Evolutionary conservation across 352 stramenopile genomes (phyloP), one percentile per base, ranked within the genome.

Genomic region (Pythium guiyangense): DNA sequence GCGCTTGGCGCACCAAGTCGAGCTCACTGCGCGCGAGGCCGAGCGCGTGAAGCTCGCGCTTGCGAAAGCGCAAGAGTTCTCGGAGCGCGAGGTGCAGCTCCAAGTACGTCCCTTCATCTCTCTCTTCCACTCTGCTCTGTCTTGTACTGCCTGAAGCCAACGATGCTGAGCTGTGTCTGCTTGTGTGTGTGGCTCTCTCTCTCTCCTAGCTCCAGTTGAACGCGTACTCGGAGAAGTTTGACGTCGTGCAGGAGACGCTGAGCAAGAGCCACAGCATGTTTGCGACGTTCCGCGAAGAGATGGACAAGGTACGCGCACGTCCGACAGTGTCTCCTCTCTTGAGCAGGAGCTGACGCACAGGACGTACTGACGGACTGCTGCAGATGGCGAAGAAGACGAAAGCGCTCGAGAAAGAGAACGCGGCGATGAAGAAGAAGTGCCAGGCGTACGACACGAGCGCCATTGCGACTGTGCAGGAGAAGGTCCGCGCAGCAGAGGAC

Each of bases 181-280:
- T 12, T 27, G 35, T 48, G 20, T 52, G n/a, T 14, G 34, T 29
- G 25, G 3, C 29, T 52, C 15, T 37, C 8, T 12, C 47, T 39
- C 48, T 18, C 12, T 20, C 26, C n/a, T 29, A 87, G 73, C 42
- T 59, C 6, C 83, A 95, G 68, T 60, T 95, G 26, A 86, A 77
- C 52, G 76, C 79, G 29, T 95, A 95, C 70, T 91, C 79, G 26
- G 81, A 92, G 40, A 93, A 93, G 65, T 93, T 93, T 52, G 81
- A 91, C 37, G 69, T 86, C 10, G 83, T 93, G 8, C 83, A 95
- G 61, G 81, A 95, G 45, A 95, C 83, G 10, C 73, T 95, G 11
- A 77, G 71, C 18, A 92, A 93, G 58, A 95, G 83, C 67, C 92
- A 95, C 54, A 69, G 87, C 35, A 89, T 95, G 81, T 95, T 95